Evolutionary conservation across 495 filamentous ascomycete species (phyloP), one percentile per base, ranked within the genome.

Genomic region (Trichoderma gamsii): DNA sequence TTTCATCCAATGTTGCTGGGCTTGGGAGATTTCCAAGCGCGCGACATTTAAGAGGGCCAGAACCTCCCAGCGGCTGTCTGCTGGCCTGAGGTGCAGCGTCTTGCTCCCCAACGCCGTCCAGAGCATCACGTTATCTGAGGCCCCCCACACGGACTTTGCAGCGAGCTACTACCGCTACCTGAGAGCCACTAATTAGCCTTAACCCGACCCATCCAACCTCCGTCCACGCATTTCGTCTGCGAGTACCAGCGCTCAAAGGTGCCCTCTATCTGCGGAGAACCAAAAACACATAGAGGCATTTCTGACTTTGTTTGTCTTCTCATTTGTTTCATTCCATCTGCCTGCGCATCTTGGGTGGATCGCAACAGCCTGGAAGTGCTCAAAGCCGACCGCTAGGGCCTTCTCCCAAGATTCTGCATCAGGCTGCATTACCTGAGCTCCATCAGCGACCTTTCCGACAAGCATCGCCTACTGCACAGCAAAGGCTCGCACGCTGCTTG

Each of bases 101-200:
- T 52, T 21, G 49, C 49, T 23, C 18, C 21, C 49, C 49, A 21
- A 11, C 6, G 9, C 49, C 44, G 23, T 18, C 51, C 11, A 59
- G n/a, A 27, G 27, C 16, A 61, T 61, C 56, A 61, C 56, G 56
- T 61, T 61, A 61, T 61, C 56, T 61, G 56, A 29, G 27, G 56
- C 27, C 56, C 56, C 56, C 27, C 52, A 27, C 56, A 29, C 23
- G 56, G 29, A 23, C 25, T 7, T 23, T 61, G 56, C 25, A 25
- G 51, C 51, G 51, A 49, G 44, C 15, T n/a, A 49, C 51, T 6
- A 25, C 18, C 15, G 11, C 44, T 49, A 59, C 51, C 18, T 29
- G 56, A 21, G 56, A 23, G 35, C 56, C 56, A 32, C 56, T 61
- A 21, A 25, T 25, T 32, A 29, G 23, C 23, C 56, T 15, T 25